Conservation (phyloP, 2,329 filamentous ascomycete genomes). For the Aspergillus fijiensis region DNA sequence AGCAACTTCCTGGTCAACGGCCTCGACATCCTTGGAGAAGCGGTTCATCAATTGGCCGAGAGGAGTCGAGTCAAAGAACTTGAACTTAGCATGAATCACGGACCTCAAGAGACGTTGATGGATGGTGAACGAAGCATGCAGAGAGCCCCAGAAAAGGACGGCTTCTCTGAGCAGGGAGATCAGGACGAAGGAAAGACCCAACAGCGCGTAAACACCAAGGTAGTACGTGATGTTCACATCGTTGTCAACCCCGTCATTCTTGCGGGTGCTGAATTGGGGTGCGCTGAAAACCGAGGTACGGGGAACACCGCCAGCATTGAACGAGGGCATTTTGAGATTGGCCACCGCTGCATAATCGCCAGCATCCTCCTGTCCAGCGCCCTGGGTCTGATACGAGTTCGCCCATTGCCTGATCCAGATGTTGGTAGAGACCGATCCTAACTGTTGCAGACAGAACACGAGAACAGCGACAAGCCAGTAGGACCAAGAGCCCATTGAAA, state of each 20-base stretch:
- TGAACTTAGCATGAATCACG: conserved; percentile 87
- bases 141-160: conserved; percentile 88
- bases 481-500: conserved; percentile 92
- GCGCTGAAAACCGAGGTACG: conserved; percentile 32
- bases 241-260: conserved; percentile 21
- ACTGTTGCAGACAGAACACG: conserved; percentile 78
- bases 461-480: conserved; percentile 79
- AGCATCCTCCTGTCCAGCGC: conserved; percentile 32
- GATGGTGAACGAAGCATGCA: conserved; percentile 81
- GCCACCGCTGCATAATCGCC: conserved; percentile 44
- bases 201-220: conserved; percentile 74
- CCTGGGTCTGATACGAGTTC: conserved; percentile 71
- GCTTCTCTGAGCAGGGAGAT: conserved; percentile 80
- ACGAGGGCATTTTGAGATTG: conserved; percentile 38
- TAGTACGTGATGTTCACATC: conserved; percentile 82
- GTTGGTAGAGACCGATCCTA: conserved; percentile 83
- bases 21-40: conserved; percentile 96
- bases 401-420: conserved; percentile 96
- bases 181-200: conserved; percentile 75
- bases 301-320: conserved; percentile 38
- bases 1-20: conserved; percentile 92
- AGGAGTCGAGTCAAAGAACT: conserved; percentile 95
- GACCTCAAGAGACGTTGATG: conserved; percentile 75
- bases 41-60: conserved; percentile 96
- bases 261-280: conserved; percentile 29